Conservation (phyloP, 495 filamentous ascomycete species). For the Penicillium cinerascens region DNA sequence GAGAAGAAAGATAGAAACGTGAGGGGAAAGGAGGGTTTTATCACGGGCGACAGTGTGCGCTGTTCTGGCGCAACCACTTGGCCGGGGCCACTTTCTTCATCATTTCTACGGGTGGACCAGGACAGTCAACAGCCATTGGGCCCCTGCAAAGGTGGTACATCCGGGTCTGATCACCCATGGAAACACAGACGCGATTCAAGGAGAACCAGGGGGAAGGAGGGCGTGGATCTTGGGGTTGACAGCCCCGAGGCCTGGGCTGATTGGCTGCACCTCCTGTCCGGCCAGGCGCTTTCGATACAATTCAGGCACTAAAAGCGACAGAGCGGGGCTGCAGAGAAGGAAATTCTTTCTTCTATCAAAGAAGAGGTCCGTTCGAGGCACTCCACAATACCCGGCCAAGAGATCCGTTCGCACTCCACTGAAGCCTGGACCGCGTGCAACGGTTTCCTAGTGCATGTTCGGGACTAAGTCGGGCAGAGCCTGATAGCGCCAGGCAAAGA, state of each 20-base stretch:
- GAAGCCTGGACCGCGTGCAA: slow-evolving; percentile 5
- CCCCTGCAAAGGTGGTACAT: neutral
- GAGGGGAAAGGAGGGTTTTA: slow-evolving; percentile 11
- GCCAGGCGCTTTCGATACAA: neutral
- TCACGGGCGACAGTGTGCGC: neutral
- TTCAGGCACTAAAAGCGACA: neutral
- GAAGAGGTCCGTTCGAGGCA: neutral
- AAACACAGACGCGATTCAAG: neutral
- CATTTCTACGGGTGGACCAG: neutral
- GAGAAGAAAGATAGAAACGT: neutral
- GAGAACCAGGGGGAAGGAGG: slow-evolving; percentile 13
- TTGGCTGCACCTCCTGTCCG: slow-evolving; percentile 4
- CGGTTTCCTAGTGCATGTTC: neutral
- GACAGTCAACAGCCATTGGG: neutral
- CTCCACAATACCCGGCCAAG: neutral
- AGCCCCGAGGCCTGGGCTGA: slow-evolving; percentile 8
- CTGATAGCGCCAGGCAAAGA: neutral
- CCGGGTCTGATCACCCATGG: slow-evolving; percentile 1
- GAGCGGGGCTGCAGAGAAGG: neutral
- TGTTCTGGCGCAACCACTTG: neutral
- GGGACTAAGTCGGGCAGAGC: neutral
- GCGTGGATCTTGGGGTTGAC: slow-evolving; percentile 10
- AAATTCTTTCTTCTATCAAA: neutral
- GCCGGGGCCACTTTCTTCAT: slow-evolving; percentile 4
- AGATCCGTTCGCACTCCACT: neutral